These are phyloP conservation scores for Leccinum barrowsii DNA, from an alignment of 768 basidiomycete species.

Conservation along the genomic window DNA sequence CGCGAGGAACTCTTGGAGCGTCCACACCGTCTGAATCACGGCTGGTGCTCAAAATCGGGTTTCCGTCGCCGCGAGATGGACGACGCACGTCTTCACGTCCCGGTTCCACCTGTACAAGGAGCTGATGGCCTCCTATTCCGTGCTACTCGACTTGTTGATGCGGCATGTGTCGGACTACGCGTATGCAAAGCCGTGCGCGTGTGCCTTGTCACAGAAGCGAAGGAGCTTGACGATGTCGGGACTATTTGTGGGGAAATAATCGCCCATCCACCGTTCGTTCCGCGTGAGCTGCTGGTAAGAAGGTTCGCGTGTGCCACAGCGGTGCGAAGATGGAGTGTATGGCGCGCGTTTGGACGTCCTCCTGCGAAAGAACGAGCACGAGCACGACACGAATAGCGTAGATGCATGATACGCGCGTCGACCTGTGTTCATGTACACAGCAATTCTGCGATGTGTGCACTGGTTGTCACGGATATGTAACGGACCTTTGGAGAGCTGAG, in stretches of 20 bases:
- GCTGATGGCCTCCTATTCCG: constrained; percentile 5
- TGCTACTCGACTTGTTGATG: constrained; percentile 14
- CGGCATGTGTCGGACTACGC: constrained; percentile 13
- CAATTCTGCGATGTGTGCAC: neutral
- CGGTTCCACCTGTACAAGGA: constrained; percentile 3
- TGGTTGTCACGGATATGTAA: neutral
- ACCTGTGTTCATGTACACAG: neutral
- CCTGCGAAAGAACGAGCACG: neutral
- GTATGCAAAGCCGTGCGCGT: constrained; percentile 4
- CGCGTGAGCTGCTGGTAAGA: neutral
- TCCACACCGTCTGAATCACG: constrained; percentile 8
- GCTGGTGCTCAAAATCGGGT: constrained; percentile 7
- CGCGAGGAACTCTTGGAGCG: constrained; percentile 12
- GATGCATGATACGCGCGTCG: neutral
- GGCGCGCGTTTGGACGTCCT: neutral
- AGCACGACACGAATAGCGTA: neutral
- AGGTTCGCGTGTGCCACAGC: constrained; percentile 9
- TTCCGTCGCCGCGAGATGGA: constrained; percentile 8
- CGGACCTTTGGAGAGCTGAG: constrained; percentile 7
- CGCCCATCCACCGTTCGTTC: neutral
- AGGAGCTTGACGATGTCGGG: constrained; percentile 3
- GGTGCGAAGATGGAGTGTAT: constrained; percentile 13
- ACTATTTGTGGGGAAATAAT: neutral
- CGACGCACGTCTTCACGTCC: constrained; percentile 6
- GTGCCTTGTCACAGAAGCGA: constrained; percentile 6